These are phyloP conservation scores for Lathyrus aphaca DNA, from an alignment of 306 rosid genomes.

Conservation along the genomic window DNA sequence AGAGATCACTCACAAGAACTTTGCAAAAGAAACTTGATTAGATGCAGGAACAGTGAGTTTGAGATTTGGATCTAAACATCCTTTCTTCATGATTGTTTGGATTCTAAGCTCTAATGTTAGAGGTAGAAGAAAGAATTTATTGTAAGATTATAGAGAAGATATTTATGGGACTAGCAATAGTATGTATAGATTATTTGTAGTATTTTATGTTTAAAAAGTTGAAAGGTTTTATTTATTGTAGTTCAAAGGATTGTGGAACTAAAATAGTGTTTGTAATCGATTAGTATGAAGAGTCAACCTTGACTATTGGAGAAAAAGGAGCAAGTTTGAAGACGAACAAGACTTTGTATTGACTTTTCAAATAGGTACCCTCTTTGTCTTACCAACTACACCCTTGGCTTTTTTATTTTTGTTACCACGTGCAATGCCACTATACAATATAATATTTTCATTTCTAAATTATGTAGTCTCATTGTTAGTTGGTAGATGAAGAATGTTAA, in stretches of 20 bases:
- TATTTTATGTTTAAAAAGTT: background rate
- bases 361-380: background rate
- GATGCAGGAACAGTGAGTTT: constrained; percentile 76
- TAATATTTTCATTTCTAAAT: too few relatives aligned
- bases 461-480: too few relatives aligned
- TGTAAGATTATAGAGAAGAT: constrained; percentile 5
- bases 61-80: constrained; percentile 55
- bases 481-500: too few relatives aligned
- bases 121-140: constrained; percentile 4
- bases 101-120: background rate
- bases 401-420: background rate
- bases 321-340: background rate
- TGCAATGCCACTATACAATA: background rate
- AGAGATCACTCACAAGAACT: constrained; percentile 65
- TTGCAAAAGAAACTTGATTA: constrained; percentile 62
- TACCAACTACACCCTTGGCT: background rate
- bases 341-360: constrained; percentile 10
- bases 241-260: background rate
- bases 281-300: background rate
- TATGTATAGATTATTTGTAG: background rate
- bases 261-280: background rate
- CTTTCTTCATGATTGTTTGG: constrained; percentile 60
- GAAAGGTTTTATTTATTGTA: background rate
- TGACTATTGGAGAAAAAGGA: background rate
- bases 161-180: background rate